Conservation (phyloP, 192 early-diverging fungal species). For the Coemansia erecta region DNA sequence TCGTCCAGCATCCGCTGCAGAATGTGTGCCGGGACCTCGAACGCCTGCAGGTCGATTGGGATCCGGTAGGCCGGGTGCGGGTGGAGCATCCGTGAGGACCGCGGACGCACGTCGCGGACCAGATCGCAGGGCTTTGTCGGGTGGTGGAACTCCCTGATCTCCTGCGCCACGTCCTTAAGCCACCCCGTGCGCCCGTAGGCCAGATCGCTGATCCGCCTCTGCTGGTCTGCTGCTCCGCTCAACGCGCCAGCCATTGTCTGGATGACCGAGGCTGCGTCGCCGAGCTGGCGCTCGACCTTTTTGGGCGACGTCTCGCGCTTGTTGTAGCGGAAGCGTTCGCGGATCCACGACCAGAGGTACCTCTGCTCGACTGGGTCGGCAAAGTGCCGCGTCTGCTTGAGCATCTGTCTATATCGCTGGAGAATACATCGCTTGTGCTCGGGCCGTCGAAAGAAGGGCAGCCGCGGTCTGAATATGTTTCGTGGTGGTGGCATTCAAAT, state of each 20-base stretch:
- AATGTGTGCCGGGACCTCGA: slow-evolving; percentile 23
- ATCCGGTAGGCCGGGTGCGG: slow-evolving; percentile 46
- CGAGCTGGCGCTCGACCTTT: slow-evolving; percentile 15
- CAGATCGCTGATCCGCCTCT: slow-evolving; percentile 32
- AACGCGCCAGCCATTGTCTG: slow-evolving; percentile 24
- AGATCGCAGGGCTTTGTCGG: slow-evolving; percentile 36
- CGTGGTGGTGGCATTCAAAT: not conserved
- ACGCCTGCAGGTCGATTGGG: slow-evolving; percentile 35
- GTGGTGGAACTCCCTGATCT: slow-evolving; percentile 30
- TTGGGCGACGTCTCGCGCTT: slow-evolving; percentile 34
- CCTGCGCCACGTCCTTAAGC: slow-evolving; percentile 29
- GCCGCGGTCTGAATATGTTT: slow-evolving; percentile 32
- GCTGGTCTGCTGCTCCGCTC: slow-evolving; percentile 9
- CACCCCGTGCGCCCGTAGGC: slow-evolving; percentile 48
- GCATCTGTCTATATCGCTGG: slow-evolving; percentile 24
- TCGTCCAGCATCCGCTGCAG: slow-evolving; percentile 18
- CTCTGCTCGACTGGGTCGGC: slow-evolving; percentile 36
- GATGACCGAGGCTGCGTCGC: slow-evolving; percentile 25
- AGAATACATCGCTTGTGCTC: slow-evolving; percentile 19
- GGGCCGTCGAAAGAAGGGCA: slow-evolving; percentile 35
- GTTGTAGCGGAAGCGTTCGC: slow-evolving; percentile 50
- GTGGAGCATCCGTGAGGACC: slow-evolving; percentile 24
- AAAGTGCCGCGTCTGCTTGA: slow-evolving; percentile 23
- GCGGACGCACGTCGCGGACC: slow-evolving; percentile 40
- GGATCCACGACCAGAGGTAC: slow-evolving; percentile 50